Base-by-base conservation (phyloP, 495 filamentous ascomycete genomes). In the Trichoderma gamsii region DNA sequence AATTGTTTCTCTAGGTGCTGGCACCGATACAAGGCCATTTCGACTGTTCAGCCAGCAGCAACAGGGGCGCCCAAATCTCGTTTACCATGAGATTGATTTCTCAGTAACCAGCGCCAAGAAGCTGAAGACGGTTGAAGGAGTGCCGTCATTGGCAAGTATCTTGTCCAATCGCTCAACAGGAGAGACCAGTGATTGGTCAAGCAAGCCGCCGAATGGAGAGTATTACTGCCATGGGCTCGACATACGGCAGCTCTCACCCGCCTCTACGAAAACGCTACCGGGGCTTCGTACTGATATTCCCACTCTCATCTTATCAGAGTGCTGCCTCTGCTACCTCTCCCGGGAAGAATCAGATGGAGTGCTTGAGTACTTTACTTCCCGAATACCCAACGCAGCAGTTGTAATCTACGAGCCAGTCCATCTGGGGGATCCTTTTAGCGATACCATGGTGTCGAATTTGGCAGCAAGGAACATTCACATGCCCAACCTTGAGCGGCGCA, bases 41-140 rank as follows among this genome's bases (percentile, higher is more conserved):
- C 88, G 92, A 27, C 81, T 93, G 52, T 79, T 87, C 74, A 77
- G 70, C 41, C 67, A 71, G 21, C 73, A 65, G 35, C 67, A 71
- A n/a, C 73, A 66, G 29, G 66, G 65, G 66, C 67, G 69, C 49
- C 59, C 69, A 69, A 75, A 80, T 56, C 74, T 97, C 38, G 72
- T 87, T 66, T 99, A 98, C 76, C 93, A 98, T 75, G 95, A 99
- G 76, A 80, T 99, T 70, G 95, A 98, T 78, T 99, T 98, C 76
- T 81, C 90, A 0, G 77, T 85, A 52, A 93, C 93, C 70, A 88
- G 88, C 27, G 72, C 78, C 12, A 79, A 84, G 43, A 97, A 96
- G 75, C 72, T 76, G 63, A 72, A 73, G 64, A 69, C 77, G 21
- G 73, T 80, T 63, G 72, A 71, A 52, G 67, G 73, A 13, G 49